Conservation (phyloP, 2,329 filamentous ascomycete species). For the Trichophyton rubrum region DNA sequence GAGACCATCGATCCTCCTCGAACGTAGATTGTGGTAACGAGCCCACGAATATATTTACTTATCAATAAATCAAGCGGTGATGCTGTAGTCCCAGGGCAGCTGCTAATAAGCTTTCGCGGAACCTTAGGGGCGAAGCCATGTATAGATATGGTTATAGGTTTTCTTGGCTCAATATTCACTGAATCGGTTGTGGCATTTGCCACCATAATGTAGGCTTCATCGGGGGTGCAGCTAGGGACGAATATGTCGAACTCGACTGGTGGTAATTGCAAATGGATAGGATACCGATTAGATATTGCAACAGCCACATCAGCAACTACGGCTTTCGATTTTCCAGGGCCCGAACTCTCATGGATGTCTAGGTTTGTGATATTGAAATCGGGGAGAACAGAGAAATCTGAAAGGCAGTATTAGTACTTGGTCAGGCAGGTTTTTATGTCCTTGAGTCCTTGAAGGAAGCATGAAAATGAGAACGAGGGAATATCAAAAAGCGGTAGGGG, state of each 20-base stretch:
- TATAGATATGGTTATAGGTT: constrained; percentile 56
- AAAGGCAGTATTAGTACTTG: not conserved
- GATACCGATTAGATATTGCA: constrained; percentile 61
- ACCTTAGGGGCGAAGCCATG: constrained; percentile 60
- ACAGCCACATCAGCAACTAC: constrained; percentile 73
- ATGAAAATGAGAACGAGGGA: not conserved
- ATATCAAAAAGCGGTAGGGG: constrained; percentile 15
- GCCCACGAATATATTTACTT: constrained; percentile 66
- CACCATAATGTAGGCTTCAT: constrained; percentile 63
- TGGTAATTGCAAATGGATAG: constrained; percentile 63
- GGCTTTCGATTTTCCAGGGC: constrained; percentile 45
- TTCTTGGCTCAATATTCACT: constrained; percentile 55
- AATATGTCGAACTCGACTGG: constrained; percentile 72
- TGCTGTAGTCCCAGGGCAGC: constrained; percentile 62
- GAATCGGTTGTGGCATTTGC: constrained; percentile 60
- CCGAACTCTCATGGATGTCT: constrained; percentile 59
- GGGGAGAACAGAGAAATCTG: constrained; percentile 62
- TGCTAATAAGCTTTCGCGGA: constrained; percentile 56
- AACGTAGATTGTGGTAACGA: constrained; percentile 67
- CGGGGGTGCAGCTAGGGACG: constrained; percentile 63
- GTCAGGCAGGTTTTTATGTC: not conserved
- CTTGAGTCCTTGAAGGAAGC: not conserved
- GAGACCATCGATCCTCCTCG: constrained; percentile 59
- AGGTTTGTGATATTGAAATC: constrained; percentile 70
- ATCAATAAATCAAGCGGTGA: constrained; percentile 79